Evolutionary conservation across 2,329 filamentous ascomycete genomes (phyloP).

Genomic region (Alternaria novae-zelandiae): DNA sequence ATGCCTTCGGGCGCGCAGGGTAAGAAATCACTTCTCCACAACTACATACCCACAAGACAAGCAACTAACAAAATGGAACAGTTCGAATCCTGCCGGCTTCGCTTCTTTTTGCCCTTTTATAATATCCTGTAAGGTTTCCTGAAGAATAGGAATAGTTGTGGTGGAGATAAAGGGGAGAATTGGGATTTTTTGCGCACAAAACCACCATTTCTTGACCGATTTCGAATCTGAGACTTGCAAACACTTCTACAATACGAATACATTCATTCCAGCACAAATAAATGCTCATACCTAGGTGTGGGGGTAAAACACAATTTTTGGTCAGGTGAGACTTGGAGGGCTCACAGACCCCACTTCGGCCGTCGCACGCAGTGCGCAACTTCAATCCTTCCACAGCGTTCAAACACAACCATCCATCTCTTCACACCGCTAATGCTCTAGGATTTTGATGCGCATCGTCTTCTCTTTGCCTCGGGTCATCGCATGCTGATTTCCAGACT

Average conservation of each 20-base stretch:
- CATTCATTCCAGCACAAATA: background rate
- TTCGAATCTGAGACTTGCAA: background rate
- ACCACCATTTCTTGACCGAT: background rate
- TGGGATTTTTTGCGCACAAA: background rate
- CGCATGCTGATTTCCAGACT: background rate
- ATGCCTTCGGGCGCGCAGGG: constrained; percentile 28
- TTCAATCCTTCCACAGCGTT: background rate
- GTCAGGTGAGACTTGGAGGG: background rate
- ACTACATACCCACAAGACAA: background rate
- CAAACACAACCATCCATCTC: background rate
- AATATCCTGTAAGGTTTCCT: background rate
- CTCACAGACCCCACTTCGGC: background rate
- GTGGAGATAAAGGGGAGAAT: background rate
- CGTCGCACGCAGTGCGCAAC: background rate
- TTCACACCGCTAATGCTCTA: background rate
- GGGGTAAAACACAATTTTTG: background rate
- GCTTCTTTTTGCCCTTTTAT: background rate
- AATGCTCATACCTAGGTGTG: background rate
- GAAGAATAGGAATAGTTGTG: background rate
- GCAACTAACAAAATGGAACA: background rate
- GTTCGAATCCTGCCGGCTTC: background rate
- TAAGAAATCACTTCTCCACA: background rate
- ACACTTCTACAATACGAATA: background rate
- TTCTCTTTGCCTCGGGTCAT: background rate
- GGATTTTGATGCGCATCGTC: background rate